A percentile compares a stretch with the other conserved stretches of the same genome.
These are phyloP conservation scores for Sorghum bicolor DNA, from an alignment of 176 grass and related monocot genomes.

Conservation along the genomic window DNA sequence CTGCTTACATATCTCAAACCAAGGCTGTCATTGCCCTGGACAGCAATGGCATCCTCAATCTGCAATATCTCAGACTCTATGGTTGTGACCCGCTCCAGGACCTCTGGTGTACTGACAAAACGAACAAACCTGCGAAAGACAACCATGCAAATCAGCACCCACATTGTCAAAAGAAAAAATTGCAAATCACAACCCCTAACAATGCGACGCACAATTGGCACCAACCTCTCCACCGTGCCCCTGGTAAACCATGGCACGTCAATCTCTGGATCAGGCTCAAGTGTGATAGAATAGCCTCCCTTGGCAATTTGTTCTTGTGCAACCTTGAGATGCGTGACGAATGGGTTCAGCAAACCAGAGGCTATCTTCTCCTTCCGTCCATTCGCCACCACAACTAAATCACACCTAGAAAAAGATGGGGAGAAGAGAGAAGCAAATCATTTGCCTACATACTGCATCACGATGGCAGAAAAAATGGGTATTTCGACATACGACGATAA, in stretches of 20 bases:
- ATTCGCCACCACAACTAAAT: constrained; percentile 80
- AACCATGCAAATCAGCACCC: constrained; percentile 11
- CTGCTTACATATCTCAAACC: constrained; percentile 52
- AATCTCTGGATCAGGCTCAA: constrained; percentile 44
- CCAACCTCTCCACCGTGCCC: constrained; percentile 79
- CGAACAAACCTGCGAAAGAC: constrained; percentile 79
- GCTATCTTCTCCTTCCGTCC: constrained; percentile 81
- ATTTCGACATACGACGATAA: background rate
- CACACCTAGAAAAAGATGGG: constrained; percentile 55
- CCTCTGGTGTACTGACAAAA: constrained; percentile 94
- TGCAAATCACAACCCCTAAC: background rate
- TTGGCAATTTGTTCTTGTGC: constrained; percentile 92
- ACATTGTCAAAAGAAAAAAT: background rate
- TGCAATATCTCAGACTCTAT: constrained; percentile 92
- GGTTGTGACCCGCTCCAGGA: constrained; percentile 84
- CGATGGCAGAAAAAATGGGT: background rate
- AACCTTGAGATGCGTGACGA: constrained; percentile 72
- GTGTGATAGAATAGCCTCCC: constrained; percentile 87
- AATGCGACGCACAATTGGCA: background rate
- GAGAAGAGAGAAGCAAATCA: background rate
- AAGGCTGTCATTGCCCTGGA: constrained; percentile 63
- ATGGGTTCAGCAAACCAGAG: constrained; percentile 86
- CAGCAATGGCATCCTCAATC: constrained; percentile 70
- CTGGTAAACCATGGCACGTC: constrained; percentile 82
- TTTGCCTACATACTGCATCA: background rate